Evolutionary conservation across 805 yeast genomes (phyloP), one percentile per base, ranked within the genome.

Genomic region (Jamesozyma lodderae): DNA sequence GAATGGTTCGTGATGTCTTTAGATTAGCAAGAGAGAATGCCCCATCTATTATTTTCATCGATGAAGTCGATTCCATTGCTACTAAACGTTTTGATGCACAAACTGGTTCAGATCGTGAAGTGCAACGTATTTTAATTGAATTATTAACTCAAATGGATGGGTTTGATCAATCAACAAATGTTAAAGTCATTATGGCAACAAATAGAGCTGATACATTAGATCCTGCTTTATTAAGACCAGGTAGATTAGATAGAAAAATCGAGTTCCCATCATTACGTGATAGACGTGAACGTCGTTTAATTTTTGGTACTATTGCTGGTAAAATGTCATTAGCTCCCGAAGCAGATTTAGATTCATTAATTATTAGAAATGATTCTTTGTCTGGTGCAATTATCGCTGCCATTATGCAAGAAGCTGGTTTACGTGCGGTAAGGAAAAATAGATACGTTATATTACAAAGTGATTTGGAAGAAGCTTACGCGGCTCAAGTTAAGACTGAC

Each of bases 101-200:
- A 69, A 92, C 99, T 3, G 98, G 98, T 60, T 97, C 98, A 25
- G 99, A 92, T 67, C 79, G 98, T 66, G 99, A 92, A 68, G 98
- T 92, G 39, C 99, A 92, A 68, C 85, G 99, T 69, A 92, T 90
- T 49, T 71, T 92, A 63, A 80, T 92, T 58, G 99, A 92, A 68
- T 72, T 92, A 57, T 73, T 92, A 55, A 92, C 94, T 54, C 99
- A 92, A 68, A 92, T 92, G 99, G 99, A 92, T 65, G 99, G 99
- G 36, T 92, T 92, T 53, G 99, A 92, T 59, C 98, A 92, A 68
- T 69, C 82, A 1, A 77, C 95, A 6, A 88, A 87, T 46, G 98
- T 92, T 37, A 92, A 92, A 68, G 96, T 92, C 26, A 92, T 92
- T 47, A 92, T 92, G 99, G 98, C 99, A 30, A 92, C 99, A 10